phyloP scores from a whole-genome alignment of 805 yeast genomes.

The Suhomyces vadensis region DNA sequence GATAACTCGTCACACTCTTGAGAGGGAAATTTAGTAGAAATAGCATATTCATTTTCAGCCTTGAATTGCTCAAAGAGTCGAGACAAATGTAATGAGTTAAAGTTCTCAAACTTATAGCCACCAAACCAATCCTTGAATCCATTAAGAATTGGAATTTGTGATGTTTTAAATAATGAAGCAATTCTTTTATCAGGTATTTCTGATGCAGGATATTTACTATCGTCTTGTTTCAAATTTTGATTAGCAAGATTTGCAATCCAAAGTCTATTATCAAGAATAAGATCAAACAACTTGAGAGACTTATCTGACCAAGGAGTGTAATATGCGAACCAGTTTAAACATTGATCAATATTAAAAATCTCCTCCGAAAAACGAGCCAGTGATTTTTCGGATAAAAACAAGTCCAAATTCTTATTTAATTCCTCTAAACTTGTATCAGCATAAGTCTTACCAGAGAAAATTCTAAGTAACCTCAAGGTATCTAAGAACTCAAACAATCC shows the following conservation, averaged over 20 bases:
- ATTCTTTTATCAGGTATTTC: not conserved
- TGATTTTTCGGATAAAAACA: not conserved
- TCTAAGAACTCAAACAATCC: slow-evolving; percentile 19
- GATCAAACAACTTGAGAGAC: slow-evolving; percentile 8
- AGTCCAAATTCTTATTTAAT: slow-evolving; percentile 15
- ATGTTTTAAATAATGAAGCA: not conserved
- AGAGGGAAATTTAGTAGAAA: not conserved
- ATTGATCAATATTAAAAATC: not conserved
- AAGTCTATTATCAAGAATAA: slow-evolving; percentile 7
- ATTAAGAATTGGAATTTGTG: not conserved
- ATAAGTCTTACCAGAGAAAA: slow-evolving; percentile 8
- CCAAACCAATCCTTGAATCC: slow-evolving; percentile 7
- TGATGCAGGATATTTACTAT: not conserved
- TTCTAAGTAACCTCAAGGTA: slow-evolving; percentile 15
- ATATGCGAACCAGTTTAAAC: slow-evolving; percentile 5
- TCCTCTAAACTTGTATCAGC: slow-evolving; percentile 9
- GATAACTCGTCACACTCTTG: slow-evolving; percentile 1
- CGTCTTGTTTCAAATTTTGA: not conserved
- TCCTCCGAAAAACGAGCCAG: slow-evolving; percentile 4
- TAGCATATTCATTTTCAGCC: not conserved
- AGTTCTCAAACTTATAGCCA: slow-evolving; percentile 1
- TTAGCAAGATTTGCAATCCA: slow-evolving; percentile 7
- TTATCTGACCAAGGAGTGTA: slow-evolving; percentile 11
- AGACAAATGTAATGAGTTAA: slow-evolving; percentile 2
- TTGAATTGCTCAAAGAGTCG: slow-evolving; percentile 4